Conservation (phyloP, 2,329 filamentous ascomycete species). For the Aspergillus pseudoviridinutans region DNA sequence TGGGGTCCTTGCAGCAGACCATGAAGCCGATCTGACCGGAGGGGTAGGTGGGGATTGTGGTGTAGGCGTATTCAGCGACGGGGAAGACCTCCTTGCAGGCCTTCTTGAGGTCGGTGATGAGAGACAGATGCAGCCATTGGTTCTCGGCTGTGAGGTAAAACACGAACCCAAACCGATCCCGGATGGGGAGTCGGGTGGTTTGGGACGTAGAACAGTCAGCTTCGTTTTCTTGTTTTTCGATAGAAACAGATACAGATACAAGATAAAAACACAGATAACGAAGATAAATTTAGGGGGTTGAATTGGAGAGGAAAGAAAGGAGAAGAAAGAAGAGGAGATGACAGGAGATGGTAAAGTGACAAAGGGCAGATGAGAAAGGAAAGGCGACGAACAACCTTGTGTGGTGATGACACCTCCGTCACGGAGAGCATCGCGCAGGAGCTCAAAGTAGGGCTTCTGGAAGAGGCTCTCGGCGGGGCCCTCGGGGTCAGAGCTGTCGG, state of each 20-base stretch:
- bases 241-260: constrained; percentile 1
- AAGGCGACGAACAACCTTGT: constrained; percentile 98
- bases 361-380: constrained; percentile 39
- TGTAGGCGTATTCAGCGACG: constrained; percentile 96
- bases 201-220: constrained; percentile 25
- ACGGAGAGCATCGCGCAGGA: constrained; percentile 81
- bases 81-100: constrained; percentile 96
- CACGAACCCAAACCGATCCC: constrained; percentile 31
- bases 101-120: constrained; percentile 95
- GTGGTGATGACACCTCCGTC: constrained; percentile 98
- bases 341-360: constrained; percentile 43
- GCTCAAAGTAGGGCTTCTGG: constrained; percentile 98
- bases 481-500: constrained; percentile 95
- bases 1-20: constrained; percentile 95
- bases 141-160: constrained; percentile 71
- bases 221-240: constrained; percentile 4
- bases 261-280: constrained; percentile 1
- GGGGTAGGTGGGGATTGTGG: constrained; percentile 96
- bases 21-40: constrained; percentile 99
- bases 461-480: constrained; percentile 94
- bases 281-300: neutral
- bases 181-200: constrained; percentile 26
- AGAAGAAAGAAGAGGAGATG: constrained; percentile 57
- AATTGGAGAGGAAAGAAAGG: constrained; percentile 8
- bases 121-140: constrained; percentile 94